phyloP scores from a whole-genome alignment of 176 grass and related monocot species.

The Echinochloa phyllopogon region DNA sequence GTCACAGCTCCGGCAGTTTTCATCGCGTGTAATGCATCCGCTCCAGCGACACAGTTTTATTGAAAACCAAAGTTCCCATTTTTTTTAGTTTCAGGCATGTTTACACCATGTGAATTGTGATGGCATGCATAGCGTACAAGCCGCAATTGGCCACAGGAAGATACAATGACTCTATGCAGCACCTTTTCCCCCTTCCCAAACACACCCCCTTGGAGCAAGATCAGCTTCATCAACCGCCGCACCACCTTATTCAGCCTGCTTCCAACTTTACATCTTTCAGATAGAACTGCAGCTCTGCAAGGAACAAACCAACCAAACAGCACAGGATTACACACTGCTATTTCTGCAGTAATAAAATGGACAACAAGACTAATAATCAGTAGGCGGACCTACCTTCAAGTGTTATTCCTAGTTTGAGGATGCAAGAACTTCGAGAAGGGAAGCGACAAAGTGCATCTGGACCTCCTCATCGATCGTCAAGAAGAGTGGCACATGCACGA shows the following conservation, averaged over 20 bases:
- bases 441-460: slow-evolving; percentile 86
- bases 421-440: slow-evolving; percentile 78
- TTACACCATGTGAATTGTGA: slow-evolving; percentile 26
- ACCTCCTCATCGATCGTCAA: slow-evolving; percentile 80
- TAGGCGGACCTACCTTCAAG: slow-evolving; percentile 23
- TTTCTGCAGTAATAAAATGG: not conserved
- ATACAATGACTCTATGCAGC: slow-evolving; percentile 27
- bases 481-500: slow-evolving; percentile 97
- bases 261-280: slow-evolving; percentile 47
- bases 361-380: not conserved
- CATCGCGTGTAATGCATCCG: not conserved
- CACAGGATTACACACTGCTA: not conserved
- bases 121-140: slow-evolving; percentile 37
- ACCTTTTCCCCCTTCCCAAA: not conserved
- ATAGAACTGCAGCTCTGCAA: slow-evolving; percentile 37
- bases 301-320: not conserved
- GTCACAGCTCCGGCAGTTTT: not conserved
- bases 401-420: slow-evolving; percentile 47
- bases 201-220: slow-evolving; percentile 45
- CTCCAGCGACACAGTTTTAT: slow-evolving; percentile 33
- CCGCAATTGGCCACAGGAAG: slow-evolving; percentile 30
- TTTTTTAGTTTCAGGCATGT: slow-evolving; percentile 23
- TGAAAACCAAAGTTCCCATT: slow-evolving; percentile 30
- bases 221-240: slow-evolving; percentile 28
- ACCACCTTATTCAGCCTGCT: slow-evolving; percentile 46